A percentile compares a stretch with the other conserved stretches of the same genome.
Conservation (phyloP, 768 basidiomycete genomes). For the Boletus reticuloceps region DNA sequence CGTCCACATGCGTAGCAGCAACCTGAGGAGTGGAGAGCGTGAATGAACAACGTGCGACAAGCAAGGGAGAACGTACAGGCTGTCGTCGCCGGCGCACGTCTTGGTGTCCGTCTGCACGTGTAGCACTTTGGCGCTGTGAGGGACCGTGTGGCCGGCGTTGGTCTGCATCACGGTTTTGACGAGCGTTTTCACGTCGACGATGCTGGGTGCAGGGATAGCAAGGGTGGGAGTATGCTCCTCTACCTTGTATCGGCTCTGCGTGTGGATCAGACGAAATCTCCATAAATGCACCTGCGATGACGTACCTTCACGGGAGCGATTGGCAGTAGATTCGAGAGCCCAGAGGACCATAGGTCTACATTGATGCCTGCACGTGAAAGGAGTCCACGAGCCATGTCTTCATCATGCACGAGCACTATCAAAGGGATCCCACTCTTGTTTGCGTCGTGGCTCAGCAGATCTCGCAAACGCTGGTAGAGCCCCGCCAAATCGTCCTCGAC, state of each 20-base stretch:
- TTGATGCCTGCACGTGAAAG: constrained; percentile 44
- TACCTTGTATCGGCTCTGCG: constrained; percentile 11
- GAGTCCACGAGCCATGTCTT: constrained; percentile 37
- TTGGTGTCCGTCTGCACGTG: constrained; percentile 31
- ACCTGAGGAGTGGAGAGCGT: constrained; percentile 22
- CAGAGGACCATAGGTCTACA: constrained; percentile 38
- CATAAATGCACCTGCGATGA: background rate
- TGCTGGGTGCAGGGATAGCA: constrained; percentile 27
- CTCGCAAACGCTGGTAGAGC: constrained; percentile 16
- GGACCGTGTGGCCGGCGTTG: constrained; percentile 20
- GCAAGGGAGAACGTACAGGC: constrained; percentile 35
- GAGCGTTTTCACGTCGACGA: constrained; percentile 42
- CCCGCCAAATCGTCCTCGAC: constrained; percentile 7
- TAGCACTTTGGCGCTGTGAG: constrained; percentile 35
- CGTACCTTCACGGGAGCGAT: constrained; percentile 6
- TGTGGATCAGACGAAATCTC: background rate
- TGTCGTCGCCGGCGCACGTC: constrained; percentile 53
- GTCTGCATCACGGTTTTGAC: constrained; percentile 40
- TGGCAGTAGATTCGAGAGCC: constrained; percentile 29
- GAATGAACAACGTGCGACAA: background rate
- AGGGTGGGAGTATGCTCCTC: background rate
- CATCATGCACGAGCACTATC: constrained; percentile 47
- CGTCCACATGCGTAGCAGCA: constrained; percentile 44
- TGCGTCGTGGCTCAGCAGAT: constrained; percentile 19
- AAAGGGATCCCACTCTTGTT: constrained; percentile 30